Base-by-base conservation (phyloP, 108 stramenopile species). In the Nitzschia sp. region DNA sequence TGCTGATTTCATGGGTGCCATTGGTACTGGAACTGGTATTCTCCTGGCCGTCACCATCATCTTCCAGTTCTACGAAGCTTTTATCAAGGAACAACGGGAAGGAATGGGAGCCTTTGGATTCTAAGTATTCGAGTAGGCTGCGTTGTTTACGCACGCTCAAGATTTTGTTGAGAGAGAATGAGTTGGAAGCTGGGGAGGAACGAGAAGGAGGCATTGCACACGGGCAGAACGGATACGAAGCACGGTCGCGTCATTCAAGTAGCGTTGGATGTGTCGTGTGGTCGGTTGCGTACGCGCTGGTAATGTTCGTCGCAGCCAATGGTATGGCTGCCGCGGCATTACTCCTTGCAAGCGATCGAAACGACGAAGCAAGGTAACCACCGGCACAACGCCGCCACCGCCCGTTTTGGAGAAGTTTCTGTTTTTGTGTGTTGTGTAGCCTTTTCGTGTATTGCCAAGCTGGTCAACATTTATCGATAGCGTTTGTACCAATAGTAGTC, bases 21-120 rank as follows among this genome's bases (percentile, higher is more conserved):
- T 98, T 78, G 99, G 99, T 57, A 97, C 96, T 19, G 98, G 99
- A 68, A 98, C 98, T 9, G 98, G 97, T 68, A 98, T 98, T 70
- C 78, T 98, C 62, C 77, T 99, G 55, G 88, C 91, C n/a, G 99
- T 99, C 45, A 99, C 98, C 35, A 99, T 98, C 77, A 97, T 98
- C 75, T 98, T 97, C 85, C 93, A 95, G 78, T 95, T 96, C 70
- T 96, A 95, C 77, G 96, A 98, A 82, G 91, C 92, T 38, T 96
- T 98, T 61, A 74, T 88, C 45, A 96, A 95, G 91, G 94, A 96
- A 71, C 81, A 82, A 62, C 46, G 66, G 42, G 88, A 90, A 71
- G 85, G 88, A 68, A 65, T 76, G 38, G 86, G 81, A 38, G 86
- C 86, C 21, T 88, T 84, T 71, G 86, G 83, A 2, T 82, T 84